A percentile compares a stretch with the other conserved stretches of the same genome.
Evolutionary conservation across 352 stramenopile species (phyloP).

Genomic region (Globisporangium takayamanum): DNA sequence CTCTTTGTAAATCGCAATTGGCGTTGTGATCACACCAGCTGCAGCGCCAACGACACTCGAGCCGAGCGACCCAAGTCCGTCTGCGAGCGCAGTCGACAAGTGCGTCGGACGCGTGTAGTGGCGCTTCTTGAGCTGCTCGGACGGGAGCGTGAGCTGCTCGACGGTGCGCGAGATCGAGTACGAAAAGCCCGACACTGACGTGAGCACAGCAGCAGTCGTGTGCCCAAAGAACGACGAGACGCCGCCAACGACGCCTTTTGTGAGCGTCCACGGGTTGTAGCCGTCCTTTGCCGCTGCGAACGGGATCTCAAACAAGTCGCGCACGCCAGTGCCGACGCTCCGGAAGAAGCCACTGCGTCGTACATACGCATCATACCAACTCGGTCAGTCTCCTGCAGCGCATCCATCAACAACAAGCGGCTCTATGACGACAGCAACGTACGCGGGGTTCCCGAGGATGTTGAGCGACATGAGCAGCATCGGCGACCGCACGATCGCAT

Average conservation of each 20-base stretch:
- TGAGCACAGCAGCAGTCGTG: constrained; percentile 56
- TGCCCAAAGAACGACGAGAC: constrained; percentile 71
- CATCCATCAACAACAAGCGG: background rate
- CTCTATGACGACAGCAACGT: constrained; percentile 16
- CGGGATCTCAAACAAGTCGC: constrained; percentile 76
- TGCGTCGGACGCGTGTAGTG: constrained; percentile 64
- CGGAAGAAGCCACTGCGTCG: constrained; percentile 60
- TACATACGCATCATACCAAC: background rate
- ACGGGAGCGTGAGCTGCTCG: constrained; percentile 68
- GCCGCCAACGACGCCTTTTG: constrained; percentile 59
- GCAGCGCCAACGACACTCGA: constrained; percentile 73
- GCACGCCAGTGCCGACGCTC: constrained; percentile 55
- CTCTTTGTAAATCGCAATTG: constrained; percentile 69
- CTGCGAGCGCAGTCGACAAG: constrained; percentile 51
- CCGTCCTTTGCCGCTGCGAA: constrained; percentile 56
- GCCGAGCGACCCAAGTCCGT: constrained; percentile 61
- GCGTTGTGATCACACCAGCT: constrained; percentile 68
- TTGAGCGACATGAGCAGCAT: constrained; percentile 83
- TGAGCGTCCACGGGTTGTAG: constrained; percentile 74
- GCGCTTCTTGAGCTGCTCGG: constrained; percentile 47
- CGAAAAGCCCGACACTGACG: constrained; percentile 72
- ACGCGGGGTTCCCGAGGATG: constrained; percentile 82
- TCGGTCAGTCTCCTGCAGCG: background rate
- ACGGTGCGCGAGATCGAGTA: constrained; percentile 79
- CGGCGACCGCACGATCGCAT: constrained; percentile 70